A percentile compares a stretch with the other conserved stretches of the same genome.
Conservation (phyloP, 2,329 filamentous ascomycete genomes). For the Lomentospora prolificans region DNA sequence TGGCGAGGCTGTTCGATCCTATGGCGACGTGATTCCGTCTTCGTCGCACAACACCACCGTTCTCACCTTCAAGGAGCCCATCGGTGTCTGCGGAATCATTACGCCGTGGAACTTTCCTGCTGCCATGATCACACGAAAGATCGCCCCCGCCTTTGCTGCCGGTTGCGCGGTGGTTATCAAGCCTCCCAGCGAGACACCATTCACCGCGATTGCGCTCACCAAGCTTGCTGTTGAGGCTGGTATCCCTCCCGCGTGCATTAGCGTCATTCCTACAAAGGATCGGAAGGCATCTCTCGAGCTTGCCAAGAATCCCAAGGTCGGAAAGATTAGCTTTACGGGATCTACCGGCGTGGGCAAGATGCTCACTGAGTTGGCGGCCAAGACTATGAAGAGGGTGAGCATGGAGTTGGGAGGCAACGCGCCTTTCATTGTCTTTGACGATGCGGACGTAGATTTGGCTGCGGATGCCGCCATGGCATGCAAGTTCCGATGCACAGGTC, state of each 20-base stretch:
- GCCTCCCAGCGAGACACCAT: conserved; percentile 83
- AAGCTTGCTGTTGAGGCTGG: conserved; percentile 85
- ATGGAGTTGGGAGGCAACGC: conserved; percentile 93
- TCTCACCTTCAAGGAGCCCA: conserved; percentile 70
- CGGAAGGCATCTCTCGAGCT: conserved; percentile 79
- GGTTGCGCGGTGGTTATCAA: conserved; percentile 93
- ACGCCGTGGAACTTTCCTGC: conserved; percentile 86
- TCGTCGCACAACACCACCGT: conserved; percentile 64
- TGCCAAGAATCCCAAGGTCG: conserved; percentile 60
- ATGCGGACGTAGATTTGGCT: conserved; percentile 78
- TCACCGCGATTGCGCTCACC: conserved; percentile 77
- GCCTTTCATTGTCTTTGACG: conserved; percentile 94
- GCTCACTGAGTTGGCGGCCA: conserved; percentile 81
- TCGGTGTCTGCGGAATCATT: conserved; percentile 77
- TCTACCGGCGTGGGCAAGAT: conserved; percentile 59
- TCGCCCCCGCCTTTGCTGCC: conserved; percentile 72
- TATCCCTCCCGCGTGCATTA: conserved; percentile 82
- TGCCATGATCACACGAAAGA: conserved; percentile 64
- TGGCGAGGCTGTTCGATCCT: conserved; percentile 64
- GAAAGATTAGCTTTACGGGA: conserved; percentile 92
- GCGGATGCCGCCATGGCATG: conserved; percentile 73
- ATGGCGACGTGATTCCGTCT: conserved; percentile 69
- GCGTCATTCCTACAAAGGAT: conserved; percentile 69
- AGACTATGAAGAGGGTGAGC: conserved; percentile 72
- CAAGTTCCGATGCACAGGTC: conserved; percentile 91